phyloP scores from a whole-genome alignment of 345 rosid genomes.

The Brassica napus region Da-Ae NC_063447.1:16166001-16166500 shows the following conservation, averaged over 20 bases:
- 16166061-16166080: conserved; percentile 85
- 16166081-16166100: conserved; percentile 79
- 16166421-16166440: conserved; percentile 71
- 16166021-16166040: conserved; percentile 42
- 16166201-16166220: conserved; percentile 76
- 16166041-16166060: conserved; percentile 60
- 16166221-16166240: conserved; percentile 82
- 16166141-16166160: conserved; percentile 19
- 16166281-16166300: conserved; percentile 82
- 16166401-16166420: conserved; percentile 59
- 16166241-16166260: conserved; percentile 70
- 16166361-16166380: conserved; percentile 25
- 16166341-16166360: conserved; percentile 42
- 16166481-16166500: conserved; percentile 36
- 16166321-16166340: conserved; percentile 54
- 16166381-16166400: conserved; percentile 36
- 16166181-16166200: conserved; percentile 82
- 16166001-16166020: conserved; percentile 92
- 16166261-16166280: conserved; percentile 58
- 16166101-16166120: conserved; percentile 83
- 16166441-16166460: conserved; percentile 36
- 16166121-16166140: conserved; percentile 62
- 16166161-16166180: conserved; percentile 79
- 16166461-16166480: conserved; percentile 42
- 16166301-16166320: conserved; percentile 72